Evolutionary conservation across 1,284 basidiomycete genomes (phyloP), one percentile per base, ranked within the genome.

Genomic region (Ustilago lituana): DNA sequence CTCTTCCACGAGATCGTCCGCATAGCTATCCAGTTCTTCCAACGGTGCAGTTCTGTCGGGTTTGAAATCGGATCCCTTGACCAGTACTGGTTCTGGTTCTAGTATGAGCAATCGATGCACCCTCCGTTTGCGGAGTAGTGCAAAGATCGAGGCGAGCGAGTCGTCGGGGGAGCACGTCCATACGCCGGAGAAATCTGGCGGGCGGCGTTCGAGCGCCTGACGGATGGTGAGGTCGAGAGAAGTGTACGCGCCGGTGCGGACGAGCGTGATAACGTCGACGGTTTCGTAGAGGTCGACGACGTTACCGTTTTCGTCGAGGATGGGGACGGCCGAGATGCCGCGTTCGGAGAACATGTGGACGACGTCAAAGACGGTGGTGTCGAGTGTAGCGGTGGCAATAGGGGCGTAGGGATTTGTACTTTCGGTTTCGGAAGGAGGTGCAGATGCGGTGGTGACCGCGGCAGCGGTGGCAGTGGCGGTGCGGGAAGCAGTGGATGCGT

Each of bases 281-380:
- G 95, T 97, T 84, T 99, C 96, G 83, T 98, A 99, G 39, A 99
- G 84, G 82, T 99, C 95, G 57, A 98, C 88, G 29, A 98, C 96
- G 55, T 94, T 88, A 9, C 95, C 96, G 4, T 94, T 88, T 56
- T 92, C 89, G 78, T 97, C 92, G 20, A 98, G 86, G 78, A 99
- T 97, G 4, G 96, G 96, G 10, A 99, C 95, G 2, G 95, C 94
- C 20, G 93, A 95, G 73, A 99, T 97, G 14, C 93, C 91, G 31
- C 90, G 87, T 82, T 95, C 92, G 1, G 93, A 96, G 82, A 98
- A 98, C 90, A 97, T 94, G 82, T 98, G 96, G 0, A 98, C 96
- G 46, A 98, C 92, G 79, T 98, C 94, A 78, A 97, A 97, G 0
- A 99, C 96, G 17, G 92, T 91, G 1, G 95, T 98, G 64, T 90